Conservation (phyloP, 2,329 filamentous ascomycete species). For the Monilinia fructicola region DNA sequence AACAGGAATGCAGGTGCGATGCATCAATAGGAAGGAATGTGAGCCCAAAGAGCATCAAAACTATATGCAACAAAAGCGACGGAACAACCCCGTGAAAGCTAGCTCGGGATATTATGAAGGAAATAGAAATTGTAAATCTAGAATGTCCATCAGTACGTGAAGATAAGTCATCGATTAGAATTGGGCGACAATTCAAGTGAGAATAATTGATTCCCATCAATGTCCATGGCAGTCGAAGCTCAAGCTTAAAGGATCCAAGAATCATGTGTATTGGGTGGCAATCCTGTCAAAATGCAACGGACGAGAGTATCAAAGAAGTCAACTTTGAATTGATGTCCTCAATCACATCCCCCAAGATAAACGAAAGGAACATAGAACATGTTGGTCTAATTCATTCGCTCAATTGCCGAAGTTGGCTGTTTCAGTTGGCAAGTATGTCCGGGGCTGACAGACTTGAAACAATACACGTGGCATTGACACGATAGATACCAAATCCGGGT, state of each 20-base stretch:
- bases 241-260: background rate
- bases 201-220: background rate
- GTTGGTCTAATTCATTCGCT: background rate
- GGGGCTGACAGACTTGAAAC: background rate
- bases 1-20: constrained; percentile 3
- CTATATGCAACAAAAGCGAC: background rate
- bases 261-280: background rate
- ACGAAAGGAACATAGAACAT: background rate
- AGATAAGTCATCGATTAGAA: background rate
- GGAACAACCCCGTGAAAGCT: background rate
- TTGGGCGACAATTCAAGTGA: background rate
- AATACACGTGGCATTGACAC: constrained; percentile 20
- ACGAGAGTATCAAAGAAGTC: background rate
- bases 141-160: background rate
- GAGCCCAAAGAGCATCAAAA: background rate
- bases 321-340: background rate
- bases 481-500: background rate
- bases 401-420: constrained; percentile 4
- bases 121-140: background rate
- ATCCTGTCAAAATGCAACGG: background rate
- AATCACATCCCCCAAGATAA: background rate
- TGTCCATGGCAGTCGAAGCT: background rate
- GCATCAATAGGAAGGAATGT: constrained; percentile 1
- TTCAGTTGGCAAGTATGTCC: background rate
- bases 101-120: background rate